phyloP scores from a whole-genome alignment of 176 grass and related monocot genomes.

The Eragrostis curvula region DNA sequence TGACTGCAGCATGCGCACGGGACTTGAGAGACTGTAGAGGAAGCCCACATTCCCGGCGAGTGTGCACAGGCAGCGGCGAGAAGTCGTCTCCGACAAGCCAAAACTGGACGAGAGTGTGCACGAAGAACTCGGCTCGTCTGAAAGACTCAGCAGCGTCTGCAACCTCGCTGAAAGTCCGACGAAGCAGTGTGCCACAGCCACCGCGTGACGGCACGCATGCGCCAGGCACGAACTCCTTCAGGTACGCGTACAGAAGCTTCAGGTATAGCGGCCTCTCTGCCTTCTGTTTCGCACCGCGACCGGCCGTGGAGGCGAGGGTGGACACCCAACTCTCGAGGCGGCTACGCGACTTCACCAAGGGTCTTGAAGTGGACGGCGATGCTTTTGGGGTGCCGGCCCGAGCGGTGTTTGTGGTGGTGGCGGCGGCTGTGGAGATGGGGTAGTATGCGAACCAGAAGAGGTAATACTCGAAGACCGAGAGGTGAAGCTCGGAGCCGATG shows the following conservation, averaged over 20 bases:
- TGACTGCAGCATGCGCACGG: conserved; percentile 22
- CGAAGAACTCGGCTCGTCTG: background rate
- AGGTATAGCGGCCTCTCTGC: conserved; percentile 56
- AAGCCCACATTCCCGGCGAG: conserved; percentile 37
- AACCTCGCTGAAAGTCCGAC: background rate
- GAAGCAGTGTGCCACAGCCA: background rate
- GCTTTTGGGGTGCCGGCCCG: background rate
- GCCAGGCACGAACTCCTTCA: conserved; percentile 69
- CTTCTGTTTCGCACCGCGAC: conserved; percentile 46
- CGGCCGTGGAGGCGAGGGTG: conserved; percentile 37
- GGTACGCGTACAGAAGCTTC: conserved; percentile 66
- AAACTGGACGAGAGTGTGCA: conserved; percentile 71
- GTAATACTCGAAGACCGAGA: conserved; percentile 77
- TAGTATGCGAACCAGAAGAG: conserved; percentile 90
- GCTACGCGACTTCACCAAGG: conserved; percentile 13
- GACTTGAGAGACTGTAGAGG: conserved; percentile 14
- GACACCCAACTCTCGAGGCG: conserved; percentile 66
- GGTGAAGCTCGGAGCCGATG: conserved; percentile 63
- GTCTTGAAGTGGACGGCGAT: conserved; percentile 1
- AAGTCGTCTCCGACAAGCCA: conserved; percentile 82
- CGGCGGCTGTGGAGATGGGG: conserved; percentile 49
- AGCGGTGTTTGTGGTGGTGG: background rate
- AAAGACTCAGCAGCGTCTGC: background rate
- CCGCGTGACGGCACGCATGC: background rate
- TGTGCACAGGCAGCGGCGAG: conserved; percentile 60